Base-by-base conservation (phyloP, 139 green algal genomes). In the Coccomyxa sp. region DNA sequence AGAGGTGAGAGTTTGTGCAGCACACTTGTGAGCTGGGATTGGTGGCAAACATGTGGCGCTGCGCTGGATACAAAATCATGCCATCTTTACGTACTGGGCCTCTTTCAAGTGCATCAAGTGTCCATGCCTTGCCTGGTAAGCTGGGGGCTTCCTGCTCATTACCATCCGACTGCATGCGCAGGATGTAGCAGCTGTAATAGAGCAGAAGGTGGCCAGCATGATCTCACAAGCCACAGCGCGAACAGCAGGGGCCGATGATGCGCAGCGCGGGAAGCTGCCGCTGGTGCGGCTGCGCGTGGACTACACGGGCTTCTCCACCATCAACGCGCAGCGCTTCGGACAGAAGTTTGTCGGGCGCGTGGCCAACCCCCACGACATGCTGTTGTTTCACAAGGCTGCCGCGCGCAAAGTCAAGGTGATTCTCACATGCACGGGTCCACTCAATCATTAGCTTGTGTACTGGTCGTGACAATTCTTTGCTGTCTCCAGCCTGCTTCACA, bases 351-450 rank as follows among this genome's bases (percentile, higher is more conserved):
- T 99, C 57, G 95, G 93, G 82, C 95, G 95, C 85, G 96, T 99
- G 75, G 97, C 97, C 82, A 99, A 99, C 88, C 96, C 97, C 0
- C 89, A 97, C 58, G 97, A 99, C 86, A 94, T 99, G 27, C 84
- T 99, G 38, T 84, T 95, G 23, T 99, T 95, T 91, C 88, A 92
- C 77, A 99, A 98, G 88, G 83, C 83, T 31, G 18, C 82, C 31
- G 79, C 79, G 13, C 59, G 77, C 71, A 82, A 81, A 25, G 68
- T 59, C 51, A 87, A 83, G 67, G 67, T 81, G 38, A n/a, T 14
- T 63, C 28, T 27, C 25, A 83, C 60, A 67, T 25, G 81, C 67
- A 63, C 68, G 83, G 38, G n/a, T 60, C 14, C 76, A 11, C 66
- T 15, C 30, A 63, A 25, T 14, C 14, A 7, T 7, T 1, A n/a